These are phyloP conservation scores for Alternaria solani DNA, from an alignment of 2,329 filamentous ascomycete species.

Conservation along the genomic window DNA sequence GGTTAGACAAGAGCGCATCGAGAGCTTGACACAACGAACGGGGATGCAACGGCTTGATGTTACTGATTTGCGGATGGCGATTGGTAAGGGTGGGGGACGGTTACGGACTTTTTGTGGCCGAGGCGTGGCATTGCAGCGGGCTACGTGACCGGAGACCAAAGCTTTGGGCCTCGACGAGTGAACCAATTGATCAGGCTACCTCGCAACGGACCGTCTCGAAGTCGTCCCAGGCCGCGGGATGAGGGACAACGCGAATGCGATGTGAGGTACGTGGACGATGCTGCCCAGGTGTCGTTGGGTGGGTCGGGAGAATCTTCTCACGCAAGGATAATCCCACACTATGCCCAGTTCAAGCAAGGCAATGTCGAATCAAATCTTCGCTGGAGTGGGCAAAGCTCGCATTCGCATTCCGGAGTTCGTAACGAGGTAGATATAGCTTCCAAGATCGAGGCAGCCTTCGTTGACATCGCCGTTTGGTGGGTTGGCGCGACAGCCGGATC, in stretches of 20 bases:
- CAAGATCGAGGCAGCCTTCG: background rate
- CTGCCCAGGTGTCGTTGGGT: conserved; percentile 3
- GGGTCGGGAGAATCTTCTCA: conserved; percentile 10
- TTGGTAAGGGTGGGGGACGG: conserved; percentile 13
- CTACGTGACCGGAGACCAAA: conserved; percentile 13
- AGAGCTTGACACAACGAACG: background rate
- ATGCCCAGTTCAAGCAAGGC: conserved; percentile 7
- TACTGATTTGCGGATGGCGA: conserved; percentile 7
- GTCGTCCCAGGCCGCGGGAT: conserved; percentile 9
- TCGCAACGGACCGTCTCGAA: conserved; percentile 11
- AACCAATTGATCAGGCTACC: conserved; percentile 8
- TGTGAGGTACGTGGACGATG: conserved; percentile 14
- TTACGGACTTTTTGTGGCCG: conserved; percentile 49
- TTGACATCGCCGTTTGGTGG: background rate
- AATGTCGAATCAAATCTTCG: background rate
- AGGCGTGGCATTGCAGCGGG: conserved; percentile 43
- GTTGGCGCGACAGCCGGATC: background rate
- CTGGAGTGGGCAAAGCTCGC: conserved; percentile 14
- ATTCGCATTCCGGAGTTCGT: conserved; percentile 17
- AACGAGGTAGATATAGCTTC: background rate
- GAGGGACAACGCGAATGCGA: conserved; percentile 18
- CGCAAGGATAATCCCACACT: conserved; percentile 12
- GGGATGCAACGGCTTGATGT: background rate
- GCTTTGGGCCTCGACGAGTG: conserved; percentile 19
- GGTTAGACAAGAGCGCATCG: conserved; percentile 4